A percentile compares a stretch with the other conserved stretches of the same genome.
Evolutionary conservation across 768 basidiomycete genomes (phyloP).

Genomic region (Psilocybe sp.): DNA sequence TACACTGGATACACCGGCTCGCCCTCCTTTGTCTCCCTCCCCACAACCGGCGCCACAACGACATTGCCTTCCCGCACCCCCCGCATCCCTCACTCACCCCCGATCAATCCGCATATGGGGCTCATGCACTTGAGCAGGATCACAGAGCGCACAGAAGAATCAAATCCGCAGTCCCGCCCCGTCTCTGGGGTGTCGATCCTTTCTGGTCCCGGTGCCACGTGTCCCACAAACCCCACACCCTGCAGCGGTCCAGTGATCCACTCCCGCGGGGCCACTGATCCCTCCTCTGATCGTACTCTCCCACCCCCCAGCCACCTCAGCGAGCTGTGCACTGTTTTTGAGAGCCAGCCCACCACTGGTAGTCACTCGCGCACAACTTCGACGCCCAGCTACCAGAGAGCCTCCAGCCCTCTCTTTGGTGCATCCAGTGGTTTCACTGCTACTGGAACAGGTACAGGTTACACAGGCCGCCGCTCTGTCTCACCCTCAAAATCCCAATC

Average conservation of each 20-base stretch:
- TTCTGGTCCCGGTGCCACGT: conserved; percentile 23
- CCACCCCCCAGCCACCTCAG: conserved; percentile 59
- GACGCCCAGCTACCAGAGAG: conserved; percentile 36
- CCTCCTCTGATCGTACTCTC: conserved; percentile 39
- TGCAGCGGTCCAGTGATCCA: conserved; percentile 41
- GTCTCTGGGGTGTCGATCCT: too few species aligned
- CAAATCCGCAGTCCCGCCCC: too few species aligned
- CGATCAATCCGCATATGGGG: conserved; percentile 31
- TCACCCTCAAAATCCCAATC: conserved; percentile 44
- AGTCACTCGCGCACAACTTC: conserved; percentile 56
- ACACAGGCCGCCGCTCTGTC: conserved; percentile 39
- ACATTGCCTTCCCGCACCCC: too few species aligned
- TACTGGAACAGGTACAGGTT: conserved; percentile 32
- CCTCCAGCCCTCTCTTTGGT: conserved; percentile 28
- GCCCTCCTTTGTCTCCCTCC: conserved; percentile 44
- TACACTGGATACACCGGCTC: conserved; percentile 44
- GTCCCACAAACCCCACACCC: conserved; percentile 44
- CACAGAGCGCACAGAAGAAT: conserved; percentile 74
- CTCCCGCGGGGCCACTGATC: conserved; percentile 58
- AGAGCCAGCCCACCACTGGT: conserved; percentile 36
- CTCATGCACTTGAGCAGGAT: conserved; percentile 68
- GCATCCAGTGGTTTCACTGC: too few species aligned
- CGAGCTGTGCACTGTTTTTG: conserved; percentile 76
- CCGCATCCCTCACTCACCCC: conserved; percentile 32
- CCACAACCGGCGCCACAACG: conserved; percentile 32